Conservation (phyloP, 2,329 filamentous ascomycete genomes). For the Microdochium bolleyi region DNA sequence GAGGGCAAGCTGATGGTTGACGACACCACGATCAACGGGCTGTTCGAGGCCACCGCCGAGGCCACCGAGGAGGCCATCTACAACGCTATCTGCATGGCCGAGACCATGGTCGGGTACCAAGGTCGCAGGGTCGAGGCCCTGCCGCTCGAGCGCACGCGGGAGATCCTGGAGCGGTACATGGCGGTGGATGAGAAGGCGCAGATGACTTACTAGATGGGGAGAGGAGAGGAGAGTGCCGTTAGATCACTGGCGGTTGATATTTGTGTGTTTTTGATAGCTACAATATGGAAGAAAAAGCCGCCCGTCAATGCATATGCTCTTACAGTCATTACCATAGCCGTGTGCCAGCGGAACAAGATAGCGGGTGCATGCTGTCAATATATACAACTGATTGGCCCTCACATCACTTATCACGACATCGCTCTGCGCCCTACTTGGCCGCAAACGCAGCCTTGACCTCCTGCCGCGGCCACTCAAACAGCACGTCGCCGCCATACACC, state of each 20-base stretch:
- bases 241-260: no score
- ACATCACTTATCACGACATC: not conserved
- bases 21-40: conserved; percentile 50
- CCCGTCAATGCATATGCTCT: not conserved
- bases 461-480: conserved; percentile 58
- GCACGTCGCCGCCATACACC: conserved; percentile 56
- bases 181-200: conserved; percentile 1
- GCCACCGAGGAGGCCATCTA: conserved; percentile 59
- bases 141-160: conserved; percentile 35
- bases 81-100: conserved; percentile 54
- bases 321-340: not conserved
- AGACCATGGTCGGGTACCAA: conserved; percentile 47
- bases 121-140: conserved; percentile 41
- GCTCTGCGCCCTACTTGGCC: conserved; percentile 4
- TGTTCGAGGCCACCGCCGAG: conserved; percentile 56
- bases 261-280: no score
- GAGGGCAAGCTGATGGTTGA: conserved; percentile 40
- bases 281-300: not conserved
- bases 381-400: not conserved
- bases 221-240: not conserved
- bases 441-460: conserved; percentile 54
- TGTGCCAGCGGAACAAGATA: not conserved
- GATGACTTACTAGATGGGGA: not conserved
- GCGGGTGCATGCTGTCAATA: not conserved
- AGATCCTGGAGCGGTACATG: conserved; percentile 33